phyloP scores from a whole-genome alignment of 208 protist species.

The Leishmania major region DNA sequence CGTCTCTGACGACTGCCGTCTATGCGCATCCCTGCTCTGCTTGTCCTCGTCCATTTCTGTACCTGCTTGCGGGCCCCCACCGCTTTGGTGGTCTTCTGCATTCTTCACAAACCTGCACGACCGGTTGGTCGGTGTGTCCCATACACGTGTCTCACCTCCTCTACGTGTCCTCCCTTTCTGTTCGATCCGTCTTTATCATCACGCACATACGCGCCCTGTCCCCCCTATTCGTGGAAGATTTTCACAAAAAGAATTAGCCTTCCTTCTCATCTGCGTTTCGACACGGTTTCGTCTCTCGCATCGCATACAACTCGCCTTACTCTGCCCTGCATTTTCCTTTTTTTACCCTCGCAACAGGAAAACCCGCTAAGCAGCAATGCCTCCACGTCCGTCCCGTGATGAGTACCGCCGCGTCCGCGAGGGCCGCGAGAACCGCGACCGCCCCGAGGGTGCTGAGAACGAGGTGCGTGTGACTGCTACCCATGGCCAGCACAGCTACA shows the following conservation, averaged over 20 bases:
- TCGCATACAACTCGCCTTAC: background rate
- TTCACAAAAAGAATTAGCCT: constrained; percentile 11
- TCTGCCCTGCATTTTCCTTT: background rate
- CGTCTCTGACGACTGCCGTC: background rate
- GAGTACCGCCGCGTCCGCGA: constrained; percentile 78
- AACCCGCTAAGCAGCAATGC: constrained; percentile 28
- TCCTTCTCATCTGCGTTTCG: background rate
- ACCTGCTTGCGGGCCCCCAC: background rate
- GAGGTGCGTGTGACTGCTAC: constrained; percentile 86
- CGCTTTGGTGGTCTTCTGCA: background rate
- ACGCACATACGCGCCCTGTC: background rate
- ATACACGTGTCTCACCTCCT: background rate
- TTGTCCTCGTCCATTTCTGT: background rate
- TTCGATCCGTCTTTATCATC: no score
- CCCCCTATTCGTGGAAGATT: background rate
- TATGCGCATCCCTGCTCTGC: background rate
- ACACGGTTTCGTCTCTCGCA: background rate
- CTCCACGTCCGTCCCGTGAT: constrained; percentile 58
- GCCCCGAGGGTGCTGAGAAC: constrained; percentile 75
- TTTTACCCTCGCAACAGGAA: background rate
- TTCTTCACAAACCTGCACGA: background rate
- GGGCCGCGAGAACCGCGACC: constrained; percentile 52
- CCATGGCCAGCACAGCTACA: constrained; percentile 87
- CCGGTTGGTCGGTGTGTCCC: background rate
- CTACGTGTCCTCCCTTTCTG: no score